Evolutionary conservation across 1,284 basidiomycete species (phyloP).

Genomic region (Moesziomyces sp.): DNA sequence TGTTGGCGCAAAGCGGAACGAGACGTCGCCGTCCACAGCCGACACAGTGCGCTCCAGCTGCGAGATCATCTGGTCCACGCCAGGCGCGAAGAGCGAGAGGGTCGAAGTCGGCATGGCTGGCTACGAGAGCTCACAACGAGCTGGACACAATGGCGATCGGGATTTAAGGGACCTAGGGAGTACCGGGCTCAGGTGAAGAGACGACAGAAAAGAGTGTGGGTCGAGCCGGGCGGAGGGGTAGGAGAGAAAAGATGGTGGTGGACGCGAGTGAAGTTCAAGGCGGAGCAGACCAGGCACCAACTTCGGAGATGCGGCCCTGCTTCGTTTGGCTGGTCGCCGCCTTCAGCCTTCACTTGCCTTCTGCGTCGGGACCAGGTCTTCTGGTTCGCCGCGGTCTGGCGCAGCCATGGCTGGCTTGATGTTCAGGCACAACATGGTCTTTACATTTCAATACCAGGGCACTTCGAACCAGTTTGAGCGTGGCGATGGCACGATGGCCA

Average conservation of each 20-base stretch:
- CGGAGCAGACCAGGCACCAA: neutral
- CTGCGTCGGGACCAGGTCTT: neutral
- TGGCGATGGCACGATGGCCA: no score
- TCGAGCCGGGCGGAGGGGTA: neutral
- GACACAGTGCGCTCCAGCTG: conserved; percentile 18
- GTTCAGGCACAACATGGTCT: conserved; percentile 8
- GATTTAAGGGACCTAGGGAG: neutral
- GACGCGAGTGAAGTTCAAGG: conserved; percentile 1
- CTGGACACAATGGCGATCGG: conserved; percentile 4
- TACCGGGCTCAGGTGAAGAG: no score
- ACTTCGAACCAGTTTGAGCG: no score
- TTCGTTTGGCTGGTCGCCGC: no score
- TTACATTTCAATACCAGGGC: no score
- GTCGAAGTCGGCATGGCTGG: conserved; percentile 17
- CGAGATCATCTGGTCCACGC: conserved; percentile 36
- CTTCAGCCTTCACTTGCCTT: no score
- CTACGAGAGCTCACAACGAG: no score
- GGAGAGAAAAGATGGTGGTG: conserved; percentile 12
- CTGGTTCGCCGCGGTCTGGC: neutral
- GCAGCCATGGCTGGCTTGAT: neutral
- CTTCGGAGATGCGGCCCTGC: conserved; percentile 7
- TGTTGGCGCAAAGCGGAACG: conserved; percentile 19
- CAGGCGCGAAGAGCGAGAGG: conserved; percentile 36
- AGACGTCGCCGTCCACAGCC: conserved; percentile 22
- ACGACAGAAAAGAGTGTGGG: neutral